Evolutionary conservation across 2,329 filamentous ascomycete genomes (phyloP).

Genomic region (Colletotrichum sp.): DNA sequence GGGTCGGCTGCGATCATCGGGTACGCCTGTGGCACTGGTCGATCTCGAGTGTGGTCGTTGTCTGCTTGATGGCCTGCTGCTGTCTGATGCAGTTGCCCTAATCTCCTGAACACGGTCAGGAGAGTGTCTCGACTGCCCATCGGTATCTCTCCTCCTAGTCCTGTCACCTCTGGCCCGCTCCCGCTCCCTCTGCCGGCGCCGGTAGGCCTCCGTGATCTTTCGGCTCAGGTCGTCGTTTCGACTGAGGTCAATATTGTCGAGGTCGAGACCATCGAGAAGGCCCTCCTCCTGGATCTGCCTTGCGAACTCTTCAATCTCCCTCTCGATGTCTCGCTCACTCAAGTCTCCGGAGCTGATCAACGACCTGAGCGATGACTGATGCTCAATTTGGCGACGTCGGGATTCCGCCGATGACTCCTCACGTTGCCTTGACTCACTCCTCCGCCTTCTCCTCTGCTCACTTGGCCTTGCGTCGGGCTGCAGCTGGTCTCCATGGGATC

Average conservation of each 20-base stretch:
- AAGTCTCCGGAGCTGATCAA: conserved; percentile 82
- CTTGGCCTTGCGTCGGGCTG: conserved; percentile 40
- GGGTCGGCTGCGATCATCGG: conserved; percentile 57
- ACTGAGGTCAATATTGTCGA: conserved; percentile 82
- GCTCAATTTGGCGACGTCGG: conserved; percentile 71
- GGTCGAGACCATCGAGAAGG: conserved; percentile 83
- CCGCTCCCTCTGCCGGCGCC: conserved; percentile 71
- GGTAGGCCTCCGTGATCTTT: conserved; percentile 87
- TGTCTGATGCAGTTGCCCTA: conserved; percentile 24
- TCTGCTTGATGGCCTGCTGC: conserved; percentile 25
- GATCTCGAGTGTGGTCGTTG: conserved; percentile 51
- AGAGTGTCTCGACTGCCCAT: conserved; percentile 41
- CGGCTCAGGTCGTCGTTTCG: conserved; percentile 92
- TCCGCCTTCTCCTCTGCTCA: conserved; percentile 39
- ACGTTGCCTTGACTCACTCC: conserved; percentile 51
- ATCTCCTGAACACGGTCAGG: conserved; percentile 19
- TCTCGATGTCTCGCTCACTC: conserved; percentile 79
- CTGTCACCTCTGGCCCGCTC: conserved; percentile 8
- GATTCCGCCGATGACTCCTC: conserved; percentile 39
- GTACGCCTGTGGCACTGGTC: conserved; percentile 44
- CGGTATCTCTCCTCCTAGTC: conserved; percentile 46
- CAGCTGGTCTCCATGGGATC: conserved; percentile 41
- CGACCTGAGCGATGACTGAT: conserved; percentile 87
- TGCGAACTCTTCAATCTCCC: conserved; percentile 89
- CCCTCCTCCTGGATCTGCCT: conserved; percentile 90